Conservation (phyloP, 2,329 filamentous ascomycete genomes). For the Cladosporium sp. region DNA sequence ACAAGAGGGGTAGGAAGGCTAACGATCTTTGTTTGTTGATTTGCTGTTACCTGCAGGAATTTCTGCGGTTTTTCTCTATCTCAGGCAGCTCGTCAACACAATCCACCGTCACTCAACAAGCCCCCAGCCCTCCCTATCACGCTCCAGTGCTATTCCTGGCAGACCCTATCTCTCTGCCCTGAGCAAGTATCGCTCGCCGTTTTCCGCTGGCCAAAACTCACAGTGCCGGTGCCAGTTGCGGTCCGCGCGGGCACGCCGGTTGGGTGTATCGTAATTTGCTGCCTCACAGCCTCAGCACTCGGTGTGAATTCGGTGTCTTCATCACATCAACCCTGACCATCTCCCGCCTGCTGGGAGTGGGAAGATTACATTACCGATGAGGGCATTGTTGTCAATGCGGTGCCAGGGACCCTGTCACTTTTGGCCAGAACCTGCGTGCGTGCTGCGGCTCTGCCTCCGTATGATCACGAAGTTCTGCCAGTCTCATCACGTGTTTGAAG, state of each 20-base stretch:
- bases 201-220: constrained; percentile 4
- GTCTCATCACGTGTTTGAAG: background rate
- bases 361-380: background rate
- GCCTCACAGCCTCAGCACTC: background rate
- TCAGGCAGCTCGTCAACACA: background rate
- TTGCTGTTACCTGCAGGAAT: background rate
- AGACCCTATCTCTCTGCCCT: background rate
- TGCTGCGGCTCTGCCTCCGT: background rate
- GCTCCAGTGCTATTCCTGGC: constrained; percentile 4
- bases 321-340: background rate
- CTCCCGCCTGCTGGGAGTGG: background rate
- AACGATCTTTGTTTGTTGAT: background rate
- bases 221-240: background rate
- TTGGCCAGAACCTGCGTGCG: background rate
- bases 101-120: background rate
- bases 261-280: constrained; percentile 2
- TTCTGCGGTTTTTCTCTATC: background rate
- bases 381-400: background rate
- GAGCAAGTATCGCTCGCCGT: constrained; percentile 11
- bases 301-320: constrained; percentile 7
- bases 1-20: background rate
- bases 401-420: background rate
- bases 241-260: background rate
- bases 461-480: constrained; percentile 8
- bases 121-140: background rate